Percentiles rank a stretch among this genome's conserved stretches.
Evolutionary conservation across 306 rosid genomes (phyloP).

Genomic region (Casuarina cunninghamiana): DNA sequence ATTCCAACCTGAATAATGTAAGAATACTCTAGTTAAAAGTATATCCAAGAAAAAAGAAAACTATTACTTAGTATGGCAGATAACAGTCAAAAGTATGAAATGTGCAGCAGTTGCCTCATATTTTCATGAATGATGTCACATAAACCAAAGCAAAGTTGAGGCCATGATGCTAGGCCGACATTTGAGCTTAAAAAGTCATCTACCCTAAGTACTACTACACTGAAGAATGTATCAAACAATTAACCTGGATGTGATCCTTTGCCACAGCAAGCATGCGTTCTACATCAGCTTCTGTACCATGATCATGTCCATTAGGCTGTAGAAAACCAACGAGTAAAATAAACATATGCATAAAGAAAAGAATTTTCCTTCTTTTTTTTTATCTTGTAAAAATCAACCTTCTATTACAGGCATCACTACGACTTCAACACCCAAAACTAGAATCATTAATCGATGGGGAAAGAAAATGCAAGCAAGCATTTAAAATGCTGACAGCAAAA

Average conservation of each 20-base stretch:
- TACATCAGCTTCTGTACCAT: slow-evolving; percentile 60
- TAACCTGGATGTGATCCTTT: slow-evolving; percentile 92
- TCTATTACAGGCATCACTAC: background rate
- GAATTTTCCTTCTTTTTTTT: background rate
- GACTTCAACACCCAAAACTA: background rate
- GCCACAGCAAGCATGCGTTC: slow-evolving; percentile 68
- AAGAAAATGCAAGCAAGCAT: background rate
- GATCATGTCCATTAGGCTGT: slow-evolving; percentile 90
- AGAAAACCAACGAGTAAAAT: slow-evolving; percentile 20
- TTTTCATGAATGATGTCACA: slow-evolving; percentile 1
- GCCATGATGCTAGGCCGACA: background rate
- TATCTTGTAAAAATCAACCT: background rate
- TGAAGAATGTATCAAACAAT: slow-evolving; percentile 17
- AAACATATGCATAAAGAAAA: background rate
- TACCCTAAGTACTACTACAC: background rate
- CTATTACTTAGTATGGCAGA: background rate
- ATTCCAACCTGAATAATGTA: slow-evolving; percentile 64
- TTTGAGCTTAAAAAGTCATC: slow-evolving; percentile 12
- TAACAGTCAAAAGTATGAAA: slow-evolving; percentile 4
- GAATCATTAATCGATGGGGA: background rate
- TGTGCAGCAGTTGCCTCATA: background rate
- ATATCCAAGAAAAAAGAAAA: background rate
- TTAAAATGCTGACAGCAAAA: background rate
- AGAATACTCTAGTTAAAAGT: slow-evolving; percentile 16
- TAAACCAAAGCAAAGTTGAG: background rate